Base-by-base conservation (phyloP, 2,329 filamentous ascomycete genomes). In the Colletotrichum lindemuthianum region DNA sequence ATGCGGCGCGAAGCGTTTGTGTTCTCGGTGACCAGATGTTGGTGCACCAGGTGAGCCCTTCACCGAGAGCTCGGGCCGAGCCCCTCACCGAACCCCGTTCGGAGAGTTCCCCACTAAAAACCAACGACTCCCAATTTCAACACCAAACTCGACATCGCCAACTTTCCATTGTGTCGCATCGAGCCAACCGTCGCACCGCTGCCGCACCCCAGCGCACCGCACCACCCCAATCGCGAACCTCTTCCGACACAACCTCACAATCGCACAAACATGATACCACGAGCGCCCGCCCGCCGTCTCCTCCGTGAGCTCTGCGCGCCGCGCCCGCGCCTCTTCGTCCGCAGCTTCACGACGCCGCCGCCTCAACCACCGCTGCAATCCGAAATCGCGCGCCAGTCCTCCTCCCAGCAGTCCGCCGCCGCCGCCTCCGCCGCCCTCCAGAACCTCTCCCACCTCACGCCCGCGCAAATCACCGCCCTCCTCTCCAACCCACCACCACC, bases 371-470 rank as follows among this genome's bases (percentile, higher is more conserved):
- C 59, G n/a, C 55, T 50, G 8, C 39, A 40, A 41, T n/a, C 45
- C 52, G n/a, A 15, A 37, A 44, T 13, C 48, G 24, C 10, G 33
- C 55, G 12, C 37, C 44, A 2, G 33, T 48, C 4, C 43, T 40
- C 2, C 24, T 48, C 37, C 15, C 16, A 44, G 24, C 51, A 43
- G 11, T 52, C 55, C 54, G 39, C 61, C 24, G 58, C 47, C 9
- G 51, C 58, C 40, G 61, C 59, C 15, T 45, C 64, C 45, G 47
- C 53, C 3, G 60, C 65, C 36, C 67, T 68, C 40, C 36, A 54
- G 43, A 68, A 67, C 49, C 67, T 68, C 45, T 67, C 67, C 24
- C 60, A 60, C 48, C 67, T 68, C 13, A 56, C 67, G 8, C 67
- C 67, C 11, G 60, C 43, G 13, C 67, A 68, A 36, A 67, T 68